phyloP scores from a whole-genome alignment of 1,139 yeast genomes.

The Diutina siamensis region DNA sequence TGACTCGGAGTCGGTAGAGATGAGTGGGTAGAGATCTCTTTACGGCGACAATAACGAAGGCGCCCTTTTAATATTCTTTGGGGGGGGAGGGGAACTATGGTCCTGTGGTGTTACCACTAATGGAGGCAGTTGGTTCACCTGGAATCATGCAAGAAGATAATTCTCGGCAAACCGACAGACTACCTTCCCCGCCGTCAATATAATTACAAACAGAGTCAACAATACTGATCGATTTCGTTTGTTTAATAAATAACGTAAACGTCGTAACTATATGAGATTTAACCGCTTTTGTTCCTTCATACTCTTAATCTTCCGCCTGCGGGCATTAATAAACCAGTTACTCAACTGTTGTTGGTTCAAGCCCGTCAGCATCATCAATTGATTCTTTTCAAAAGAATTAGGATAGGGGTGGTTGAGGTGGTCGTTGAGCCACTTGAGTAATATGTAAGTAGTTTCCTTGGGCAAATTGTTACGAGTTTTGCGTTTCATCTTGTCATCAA shows the following conservation, averaged over 20 bases:
- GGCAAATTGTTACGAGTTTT: constrained; percentile 71
- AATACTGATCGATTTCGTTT: not conserved
- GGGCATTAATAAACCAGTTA: constrained; percentile 95
- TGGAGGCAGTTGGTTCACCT: no score
- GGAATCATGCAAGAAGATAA: no score
- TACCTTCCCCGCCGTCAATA: no score
- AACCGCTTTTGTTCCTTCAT: constrained; percentile 6
- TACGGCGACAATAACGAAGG: no score
- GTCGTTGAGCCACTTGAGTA: constrained; percentile 74
- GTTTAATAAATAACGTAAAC: constrained; percentile 1
- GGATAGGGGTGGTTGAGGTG: constrained; percentile 93
- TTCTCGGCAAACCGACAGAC: no score
- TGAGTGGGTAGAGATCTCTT: no score
- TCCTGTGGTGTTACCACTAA: no score
- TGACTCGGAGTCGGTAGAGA: no score
- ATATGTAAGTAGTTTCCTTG: constrained; percentile 71
- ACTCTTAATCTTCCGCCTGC: constrained; percentile 63
- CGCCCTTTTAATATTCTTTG: no score
- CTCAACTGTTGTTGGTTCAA: constrained; percentile 83
- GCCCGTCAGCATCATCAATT: constrained; percentile 72
- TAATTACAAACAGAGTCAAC: no score
- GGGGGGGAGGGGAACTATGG: no score
- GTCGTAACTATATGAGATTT: constrained; percentile 1
- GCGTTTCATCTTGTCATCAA: not conserved
- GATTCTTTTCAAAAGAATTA: constrained; percentile 76